Conservation (phyloP, 1,284 basidiomycete species). For the Leccinum holopus region DNA sequence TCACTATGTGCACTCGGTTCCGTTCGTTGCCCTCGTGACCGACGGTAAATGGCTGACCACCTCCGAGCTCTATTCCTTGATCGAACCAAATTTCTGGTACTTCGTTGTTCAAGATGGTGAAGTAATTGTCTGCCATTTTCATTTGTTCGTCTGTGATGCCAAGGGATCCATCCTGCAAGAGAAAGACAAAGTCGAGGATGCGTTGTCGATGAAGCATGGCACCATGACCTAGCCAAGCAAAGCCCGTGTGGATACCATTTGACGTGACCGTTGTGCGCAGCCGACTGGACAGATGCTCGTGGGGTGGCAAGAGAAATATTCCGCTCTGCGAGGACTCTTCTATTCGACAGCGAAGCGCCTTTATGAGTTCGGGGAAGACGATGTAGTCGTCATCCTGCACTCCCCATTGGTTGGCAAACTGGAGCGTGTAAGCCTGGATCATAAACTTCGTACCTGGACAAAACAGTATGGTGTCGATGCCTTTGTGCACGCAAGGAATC, state of each 20-base stretch:
- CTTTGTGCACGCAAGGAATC: conserved; percentile 59
- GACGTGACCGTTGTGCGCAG: conserved; percentile 39
- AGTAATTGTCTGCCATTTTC: conserved; percentile 73
- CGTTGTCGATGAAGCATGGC: conserved; percentile 48
- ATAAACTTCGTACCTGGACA: conserved; percentile 47
- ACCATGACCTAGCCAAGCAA: conserved; percentile 69
- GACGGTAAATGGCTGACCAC: conserved; percentile 61
- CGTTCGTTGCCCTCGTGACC: conserved; percentile 56
- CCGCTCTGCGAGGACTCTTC: conserved; percentile 25
- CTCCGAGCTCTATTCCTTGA: conserved; percentile 57
- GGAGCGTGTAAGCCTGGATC: background rate
- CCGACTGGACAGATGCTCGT: conserved; percentile 57
- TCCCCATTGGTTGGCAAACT: conserved; percentile 3
- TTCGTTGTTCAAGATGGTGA: conserved; percentile 53
- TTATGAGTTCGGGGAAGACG: conserved; percentile 55
- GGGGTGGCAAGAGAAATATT: conserved; percentile 59
- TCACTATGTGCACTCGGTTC: conserved; percentile 58
- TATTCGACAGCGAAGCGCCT: conserved; percentile 45
- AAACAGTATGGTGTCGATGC: conserved; percentile 57
- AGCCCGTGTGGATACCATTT: conserved; percentile 49
- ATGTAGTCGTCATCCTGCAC: conserved; percentile 68
- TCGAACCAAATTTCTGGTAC: conserved; percentile 59
- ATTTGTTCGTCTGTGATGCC: conserved; percentile 49
- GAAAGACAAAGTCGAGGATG: conserved; percentile 47
- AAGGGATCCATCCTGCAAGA: conserved; percentile 42